Base-by-base conservation (phyloP, 2,329 filamentous ascomycete species). In the Zelopaecilomyces penicillatus region DNA sequence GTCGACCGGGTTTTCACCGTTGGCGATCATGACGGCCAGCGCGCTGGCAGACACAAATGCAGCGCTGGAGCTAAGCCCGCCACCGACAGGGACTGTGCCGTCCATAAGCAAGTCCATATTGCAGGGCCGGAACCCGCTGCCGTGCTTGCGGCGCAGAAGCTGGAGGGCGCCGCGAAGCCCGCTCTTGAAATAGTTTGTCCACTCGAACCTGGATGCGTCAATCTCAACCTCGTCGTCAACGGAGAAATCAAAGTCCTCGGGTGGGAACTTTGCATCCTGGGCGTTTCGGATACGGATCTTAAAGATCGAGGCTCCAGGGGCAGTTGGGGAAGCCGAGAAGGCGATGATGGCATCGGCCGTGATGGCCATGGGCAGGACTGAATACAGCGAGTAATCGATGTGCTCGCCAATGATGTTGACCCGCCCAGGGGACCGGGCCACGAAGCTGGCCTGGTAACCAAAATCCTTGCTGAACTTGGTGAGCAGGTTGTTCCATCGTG, bases 401-500 rank as follows among this genome's bases (percentile, higher is more conserved):
- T 98, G 93, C 75, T 98, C 93, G 65, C 93, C 93, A 62, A 98
- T 96, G 60, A 98, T 93, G 70, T 97, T 97, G 54, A 98, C 93
- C 54, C 93, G 80, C 48, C 93, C 93, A 1, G 93, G 93, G 44
- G 90, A 95, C 51, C 93, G 83, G 7, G 91, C 80, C 19, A 97
- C 80, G 58, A 95, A 96, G 47, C 85, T 76, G 34, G 90, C 82
- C 11, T 74, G 69, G 42, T 79, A 74, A 54, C 80, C 82, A 66
- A 91, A 95, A 36, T 68, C 70, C 46, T 75, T 66, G 53, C 82
- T 71, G 67, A 97, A 97, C 53, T 75, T 75, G 42, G 76, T 68
- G 36, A 91, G 69, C 37, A 97, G 75, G 37, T 68, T 72, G 56
- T 83, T 78, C 86, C 91, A 97, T 66, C 93, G 76, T 54, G 76